A percentile compares a stretch with the other conserved stretches of the same genome.
Conservation (phyloP, 169 alveolate species). For the Sarcocystis neurona region DNA sequence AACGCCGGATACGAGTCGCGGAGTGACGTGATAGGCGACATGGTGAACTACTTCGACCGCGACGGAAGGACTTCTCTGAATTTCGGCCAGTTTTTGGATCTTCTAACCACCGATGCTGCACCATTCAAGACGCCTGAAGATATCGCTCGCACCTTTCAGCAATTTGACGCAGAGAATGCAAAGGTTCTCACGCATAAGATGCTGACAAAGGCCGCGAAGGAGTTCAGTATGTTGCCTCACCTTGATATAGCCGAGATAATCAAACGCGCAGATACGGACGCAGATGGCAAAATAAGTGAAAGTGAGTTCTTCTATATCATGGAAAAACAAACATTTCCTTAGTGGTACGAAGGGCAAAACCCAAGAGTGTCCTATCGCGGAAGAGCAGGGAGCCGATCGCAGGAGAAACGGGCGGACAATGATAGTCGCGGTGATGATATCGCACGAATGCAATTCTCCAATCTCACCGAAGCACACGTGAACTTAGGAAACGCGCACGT, state of each 20-base stretch:
- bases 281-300: constrained; percentile 4
- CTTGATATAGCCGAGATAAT: constrained; percentile 11
- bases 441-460: too few species aligned
- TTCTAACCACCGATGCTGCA: constrained; percentile 8
- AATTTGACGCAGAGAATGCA: constrained; percentile 16
- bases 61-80: constrained; percentile 6
- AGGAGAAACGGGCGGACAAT: not conserved
- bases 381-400: not conserved
- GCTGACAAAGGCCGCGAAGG: not conserved
- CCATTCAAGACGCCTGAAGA: constrained; percentile 8
- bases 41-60: constrained; percentile 26
- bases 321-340: constrained; percentile 32
- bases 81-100: constrained; percentile 7
- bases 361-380: not conserved
- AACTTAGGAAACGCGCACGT: too few species aligned
- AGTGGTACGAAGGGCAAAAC: not conserved
- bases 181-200: not conserved
- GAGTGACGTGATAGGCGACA: constrained; percentile 26
- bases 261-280: not conserved
- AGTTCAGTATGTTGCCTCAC: not conserved
- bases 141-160: not conserved
- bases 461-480: too few species aligned
- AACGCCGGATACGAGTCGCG: constrained; percentile 24
- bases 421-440: not conserved
- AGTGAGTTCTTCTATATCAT: not conserved